Percentiles rank a stretch among this genome's conserved stretches.
Conservation (phyloP, 1,284 basidiomycete species). For the Takashimella tepidaria region DNA sequence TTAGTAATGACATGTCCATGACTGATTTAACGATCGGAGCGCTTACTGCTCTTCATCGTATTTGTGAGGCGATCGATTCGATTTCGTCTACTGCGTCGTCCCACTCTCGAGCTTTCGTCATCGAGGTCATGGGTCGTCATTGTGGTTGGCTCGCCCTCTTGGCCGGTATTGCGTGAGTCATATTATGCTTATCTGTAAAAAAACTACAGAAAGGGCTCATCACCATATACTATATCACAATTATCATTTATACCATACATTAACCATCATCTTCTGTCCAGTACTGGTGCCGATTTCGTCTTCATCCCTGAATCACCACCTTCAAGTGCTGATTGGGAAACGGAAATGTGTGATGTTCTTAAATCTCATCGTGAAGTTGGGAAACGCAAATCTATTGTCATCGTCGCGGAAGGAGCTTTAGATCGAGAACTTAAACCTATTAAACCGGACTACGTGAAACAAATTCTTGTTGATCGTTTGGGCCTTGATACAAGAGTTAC, state of each 20-base stretch:
- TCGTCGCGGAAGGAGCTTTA: slow-evolving; percentile 92
- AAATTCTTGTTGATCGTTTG: slow-evolving; percentile 77
- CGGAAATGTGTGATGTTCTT: slow-evolving; percentile 85
- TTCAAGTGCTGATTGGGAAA: slow-evolving; percentile 72
- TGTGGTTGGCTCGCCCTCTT: slow-evolving; percentile 96
- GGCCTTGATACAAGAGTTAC: slow-evolving; percentile 95
- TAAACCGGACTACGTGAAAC: slow-evolving; percentile 81
- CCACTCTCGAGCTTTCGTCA: slow-evolving; percentile 94
- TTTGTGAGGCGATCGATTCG: slow-evolving; percentile 96
- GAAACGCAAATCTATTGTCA: slow-evolving; percentile 97
- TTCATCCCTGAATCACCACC: slow-evolving; percentile 96
- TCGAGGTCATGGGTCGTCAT: slow-evolving; percentile 98
- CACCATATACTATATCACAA: too few relatives aligned
- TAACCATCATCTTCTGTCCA: too few relatives aligned
- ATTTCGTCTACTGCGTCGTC: slow-evolving; percentile 95
- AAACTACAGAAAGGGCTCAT: too few relatives aligned
- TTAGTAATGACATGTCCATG: slow-evolving; percentile 89
- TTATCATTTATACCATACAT: too few relatives aligned
- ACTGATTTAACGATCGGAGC: slow-evolving; percentile 97
- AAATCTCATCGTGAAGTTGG: slow-evolving; percentile 84
- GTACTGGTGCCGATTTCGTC: slow-evolving; percentile 91
- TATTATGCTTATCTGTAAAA: too few relatives aligned
- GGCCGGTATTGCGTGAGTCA: slow-evolving; percentile 74
- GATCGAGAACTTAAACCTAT: slow-evolving; percentile 86
- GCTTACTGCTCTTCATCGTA: slow-evolving; percentile 88